Evolutionary conservation across 768 basidiomycete species (phyloP).

Genomic region (Pleurotus eryngii): DNA sequence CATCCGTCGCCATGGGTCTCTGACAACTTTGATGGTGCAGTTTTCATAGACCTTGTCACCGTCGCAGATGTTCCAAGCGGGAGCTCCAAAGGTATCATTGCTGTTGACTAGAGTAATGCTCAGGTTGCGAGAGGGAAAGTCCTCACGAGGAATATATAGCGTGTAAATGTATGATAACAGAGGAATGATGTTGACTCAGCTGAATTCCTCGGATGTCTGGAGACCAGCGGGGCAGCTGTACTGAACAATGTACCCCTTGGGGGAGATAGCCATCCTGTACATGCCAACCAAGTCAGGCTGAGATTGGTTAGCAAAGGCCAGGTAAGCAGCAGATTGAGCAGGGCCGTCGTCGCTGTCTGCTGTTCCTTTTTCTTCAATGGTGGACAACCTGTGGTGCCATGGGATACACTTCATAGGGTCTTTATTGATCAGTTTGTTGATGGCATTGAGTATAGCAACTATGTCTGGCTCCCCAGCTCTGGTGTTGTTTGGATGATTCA

Average conservation of each 20-base stretch:
- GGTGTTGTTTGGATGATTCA: too few species aligned
- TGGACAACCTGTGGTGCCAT: too few species aligned
- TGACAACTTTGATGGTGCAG: too few species aligned
- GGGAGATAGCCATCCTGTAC: neutral
- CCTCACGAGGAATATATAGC: constrained; percentile 2
- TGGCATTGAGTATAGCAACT: too few species aligned
- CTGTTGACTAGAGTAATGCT: constrained; percentile 3
- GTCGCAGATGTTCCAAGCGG: constrained; percentile 5
- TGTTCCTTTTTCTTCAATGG: too few species aligned
- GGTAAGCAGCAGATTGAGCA: constrained; percentile 2
- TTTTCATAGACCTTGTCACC: neutral
- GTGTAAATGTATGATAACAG: constrained; percentile 6
- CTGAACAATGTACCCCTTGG: neutral
- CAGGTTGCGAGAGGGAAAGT: neutral
- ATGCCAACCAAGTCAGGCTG: constrained; percentile 5
- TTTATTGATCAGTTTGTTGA: too few species aligned
- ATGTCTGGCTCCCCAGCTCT: too few species aligned
- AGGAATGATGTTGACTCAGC: constrained; percentile 1
- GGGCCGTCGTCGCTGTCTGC: neutral
- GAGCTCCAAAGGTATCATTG: neutral
- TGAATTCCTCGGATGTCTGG: neutral
- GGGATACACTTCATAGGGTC: too few species aligned
- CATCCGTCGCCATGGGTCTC: too few species aligned
- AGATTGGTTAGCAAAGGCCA: constrained; percentile 7
- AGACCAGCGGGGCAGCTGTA: constrained; percentile 8